Base-by-base conservation (phyloP, 805 yeast species). In the Lipomyces yamanashiensis region DNA sequence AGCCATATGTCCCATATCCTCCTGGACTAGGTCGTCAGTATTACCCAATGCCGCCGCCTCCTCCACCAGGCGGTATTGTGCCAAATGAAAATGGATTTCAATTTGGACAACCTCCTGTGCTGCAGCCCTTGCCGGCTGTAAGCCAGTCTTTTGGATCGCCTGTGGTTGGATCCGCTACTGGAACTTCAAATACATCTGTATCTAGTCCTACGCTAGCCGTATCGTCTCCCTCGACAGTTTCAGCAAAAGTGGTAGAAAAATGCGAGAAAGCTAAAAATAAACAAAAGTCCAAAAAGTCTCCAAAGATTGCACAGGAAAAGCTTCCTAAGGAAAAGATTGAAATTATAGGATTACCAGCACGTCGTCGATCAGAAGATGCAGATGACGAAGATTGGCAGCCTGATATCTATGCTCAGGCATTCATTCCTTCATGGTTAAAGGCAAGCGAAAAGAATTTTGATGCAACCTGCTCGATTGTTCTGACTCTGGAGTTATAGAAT, bases 391-490 rank as follows among this genome's bases (percentile, higher is more conserved):
- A 59, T 10, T 64, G 67, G 67, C 49, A 19, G 7, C 63, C 67
- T 23, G 69, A 66, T 33, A 39, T 66, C 7, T 66, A 66, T 21
- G 69, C 67, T 5, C n/a, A 17, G 3, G 15, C 50, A 13, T 66
- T 49, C 33, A 40, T 59, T 28, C 67, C 69, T 2, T 6, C 57
- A 13, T 66, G 69, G 69, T 37, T 63, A 2, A 66, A 64, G 64
- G 66, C 58, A 19, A 3, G 36, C 39, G 10, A 23, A 28, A 28
- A 3, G 5, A 2, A 4, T n/a, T 15, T 10, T 7, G 1, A 15
- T 33, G 12, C 12, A n/a, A 2, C 33, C 13, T 9, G 15, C 28
- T 3, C 23, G 13, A 2, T 8, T 39, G 15, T 21, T n/a, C 13
- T 19, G 1, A 36, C 33, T 23, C 37, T n/a, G 17, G 2, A 4